A percentile compares a stretch with the other conserved stretches of the same genome.
phyloP scores from a whole-genome alignment of 2,329 filamentous ascomycete species.

The Fusarium liriodendri region DNA sequence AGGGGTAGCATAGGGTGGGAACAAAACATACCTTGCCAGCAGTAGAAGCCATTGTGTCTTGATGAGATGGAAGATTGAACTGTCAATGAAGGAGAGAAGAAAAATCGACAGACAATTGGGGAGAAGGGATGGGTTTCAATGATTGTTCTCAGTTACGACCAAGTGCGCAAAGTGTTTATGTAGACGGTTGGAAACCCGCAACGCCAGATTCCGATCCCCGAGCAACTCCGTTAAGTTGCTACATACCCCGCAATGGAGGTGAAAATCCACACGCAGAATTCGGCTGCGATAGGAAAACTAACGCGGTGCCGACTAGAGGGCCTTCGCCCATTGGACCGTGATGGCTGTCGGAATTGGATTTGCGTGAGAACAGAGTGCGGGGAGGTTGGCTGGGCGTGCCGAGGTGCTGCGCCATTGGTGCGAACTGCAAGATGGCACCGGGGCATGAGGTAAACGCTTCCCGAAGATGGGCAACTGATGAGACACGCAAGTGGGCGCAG shows the following conservation, averaged over 20 bases:
- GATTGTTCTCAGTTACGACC: not conserved
- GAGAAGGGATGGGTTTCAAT: slow-evolving; percentile 29
- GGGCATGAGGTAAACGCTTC: slow-evolving; percentile 11
- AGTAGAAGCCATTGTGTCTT: slow-evolving; percentile 59
- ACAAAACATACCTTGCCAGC: slow-evolving; percentile 60
- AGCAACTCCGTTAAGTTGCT: slow-evolving; percentile 39
- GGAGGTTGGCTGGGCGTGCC: slow-evolving; percentile 31
- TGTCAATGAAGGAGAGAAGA: slow-evolving; percentile 24
- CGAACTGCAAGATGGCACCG: slow-evolving; percentile 21
- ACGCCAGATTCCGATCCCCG: slow-evolving; percentile 45
- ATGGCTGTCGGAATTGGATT: slow-evolving; percentile 13
- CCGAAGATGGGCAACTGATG: slow-evolving; percentile 22
- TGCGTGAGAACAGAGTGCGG: slow-evolving; percentile 26
- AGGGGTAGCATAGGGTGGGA: slow-evolving; percentile 26
- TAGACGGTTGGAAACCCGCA: slow-evolving; percentile 35
- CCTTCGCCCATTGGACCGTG: slow-evolving; percentile 30
- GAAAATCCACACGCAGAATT: slow-evolving; percentile 38
- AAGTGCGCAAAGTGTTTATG: slow-evolving; percentile 38
- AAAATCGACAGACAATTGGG: slow-evolving; percentile 27
- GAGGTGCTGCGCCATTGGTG: slow-evolving; percentile 41
- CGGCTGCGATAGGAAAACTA: slow-evolving; percentile 40
- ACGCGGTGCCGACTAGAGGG: slow-evolving; percentile 26
- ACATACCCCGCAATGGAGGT: slow-evolving; percentile 44
- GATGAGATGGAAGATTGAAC: slow-evolving; percentile 23
- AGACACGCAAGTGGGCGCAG: slow-evolving; percentile 18